These are phyloP conservation scores for Xylaria flabelliformis DNA, from an alignment of 495 filamentous ascomycete genomes.

Conservation along the genomic window DNA sequence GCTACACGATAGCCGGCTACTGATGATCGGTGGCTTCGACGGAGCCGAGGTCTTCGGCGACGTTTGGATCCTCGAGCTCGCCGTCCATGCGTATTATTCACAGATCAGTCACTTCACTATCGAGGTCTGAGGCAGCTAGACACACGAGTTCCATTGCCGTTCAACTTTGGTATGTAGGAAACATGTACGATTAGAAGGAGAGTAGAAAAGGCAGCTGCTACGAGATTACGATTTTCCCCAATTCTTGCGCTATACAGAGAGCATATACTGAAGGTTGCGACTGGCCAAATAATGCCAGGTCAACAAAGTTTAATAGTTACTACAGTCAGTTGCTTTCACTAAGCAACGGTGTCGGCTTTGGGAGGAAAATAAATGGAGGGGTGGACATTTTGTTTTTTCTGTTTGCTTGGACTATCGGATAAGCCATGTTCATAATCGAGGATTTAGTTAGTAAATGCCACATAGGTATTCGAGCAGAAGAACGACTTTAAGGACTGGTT, in stretches of 20 bases:
- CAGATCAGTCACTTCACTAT: slow-evolving; percentile 73
- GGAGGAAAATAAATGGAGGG: neutral
- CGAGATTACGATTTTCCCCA: slow-evolving; percentile 21
- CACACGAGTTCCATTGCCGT: neutral
- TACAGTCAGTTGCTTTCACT: slow-evolving; percentile 9
- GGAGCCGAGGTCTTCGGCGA: slow-evolving; percentile 68
- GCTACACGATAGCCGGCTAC: slow-evolving; percentile 64
- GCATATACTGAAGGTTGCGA: slow-evolving; percentile 14
- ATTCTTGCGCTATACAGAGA: neutral
- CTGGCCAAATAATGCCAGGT: neutral
- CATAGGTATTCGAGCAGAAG: neutral
- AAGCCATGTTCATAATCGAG: neutral
- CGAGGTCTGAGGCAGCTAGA: slow-evolving; percentile 56
- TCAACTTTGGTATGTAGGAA: neutral
- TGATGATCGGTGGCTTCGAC: slow-evolving; percentile 69
- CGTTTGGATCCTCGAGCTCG: slow-evolving; percentile 67
- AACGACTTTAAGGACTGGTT: neutral
- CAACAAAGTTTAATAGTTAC: slow-evolving; percentile 3
- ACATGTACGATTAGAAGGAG: slow-evolving; percentile 15
- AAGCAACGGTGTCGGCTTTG: slow-evolving; percentile 5
- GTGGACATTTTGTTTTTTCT: neutral
- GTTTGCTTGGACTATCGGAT: neutral
- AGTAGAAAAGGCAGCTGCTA: slow-evolving; percentile 17
- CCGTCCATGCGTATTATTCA: slow-evolving; percentile 70
- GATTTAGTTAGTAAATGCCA: neutral